phyloP scores from a whole-genome alignment of 2,329 filamentous ascomycete genomes.

The Monilinia polystroma region DNA sequence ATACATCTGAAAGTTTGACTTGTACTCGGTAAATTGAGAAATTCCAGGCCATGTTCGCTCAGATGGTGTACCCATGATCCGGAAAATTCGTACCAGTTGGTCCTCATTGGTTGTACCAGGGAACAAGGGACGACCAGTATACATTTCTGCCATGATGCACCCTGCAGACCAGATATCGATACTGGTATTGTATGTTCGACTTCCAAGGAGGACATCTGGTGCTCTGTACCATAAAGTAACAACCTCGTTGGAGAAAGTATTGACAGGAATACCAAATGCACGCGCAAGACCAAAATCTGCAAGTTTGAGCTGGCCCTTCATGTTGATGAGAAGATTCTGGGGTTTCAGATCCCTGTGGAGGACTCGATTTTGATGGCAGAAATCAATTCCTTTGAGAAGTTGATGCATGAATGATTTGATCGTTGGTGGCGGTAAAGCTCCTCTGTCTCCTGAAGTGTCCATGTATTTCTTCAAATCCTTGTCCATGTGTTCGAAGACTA shows the following conservation, averaged over 20 bases:
- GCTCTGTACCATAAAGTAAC: conserved; percentile 98
- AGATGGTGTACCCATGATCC: conserved; percentile 96
- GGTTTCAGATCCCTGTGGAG: conserved; percentile 95
- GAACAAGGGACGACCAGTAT: conserved; percentile 91
- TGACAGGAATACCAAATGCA: conserved; percentile 95
- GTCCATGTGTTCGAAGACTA: conserved; percentile 99
- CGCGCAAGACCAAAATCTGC: conserved; percentile 93
- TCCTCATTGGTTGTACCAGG: conserved; percentile 98
- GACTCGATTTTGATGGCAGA: conserved; percentile 96
- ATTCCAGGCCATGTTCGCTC: conserved; percentile 96
- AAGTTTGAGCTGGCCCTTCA: conserved; percentile 84
- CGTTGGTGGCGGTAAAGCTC: conserved; percentile 80
- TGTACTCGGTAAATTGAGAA: conserved; percentile 95
- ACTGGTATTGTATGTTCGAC: conserved; percentile 97
- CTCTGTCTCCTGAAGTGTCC: conserved; percentile 87
- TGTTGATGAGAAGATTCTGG: conserved; percentile 94
- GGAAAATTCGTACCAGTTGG: conserved; percentile 94
- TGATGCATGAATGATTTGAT: conserved; percentile 99
- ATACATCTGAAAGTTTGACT: conserved; percentile 90
- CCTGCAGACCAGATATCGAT: conserved; percentile 99
- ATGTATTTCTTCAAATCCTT: conserved; percentile 98
- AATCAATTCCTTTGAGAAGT: conserved; percentile 90
- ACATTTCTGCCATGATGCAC: conserved; percentile 99
- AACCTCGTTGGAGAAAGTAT: conserved; percentile 97
- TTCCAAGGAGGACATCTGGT: conserved; percentile 90